Base-by-base conservation (phyloP, 2,329 filamentous ascomycete species). In the Aschersonia sp. region DNA sequence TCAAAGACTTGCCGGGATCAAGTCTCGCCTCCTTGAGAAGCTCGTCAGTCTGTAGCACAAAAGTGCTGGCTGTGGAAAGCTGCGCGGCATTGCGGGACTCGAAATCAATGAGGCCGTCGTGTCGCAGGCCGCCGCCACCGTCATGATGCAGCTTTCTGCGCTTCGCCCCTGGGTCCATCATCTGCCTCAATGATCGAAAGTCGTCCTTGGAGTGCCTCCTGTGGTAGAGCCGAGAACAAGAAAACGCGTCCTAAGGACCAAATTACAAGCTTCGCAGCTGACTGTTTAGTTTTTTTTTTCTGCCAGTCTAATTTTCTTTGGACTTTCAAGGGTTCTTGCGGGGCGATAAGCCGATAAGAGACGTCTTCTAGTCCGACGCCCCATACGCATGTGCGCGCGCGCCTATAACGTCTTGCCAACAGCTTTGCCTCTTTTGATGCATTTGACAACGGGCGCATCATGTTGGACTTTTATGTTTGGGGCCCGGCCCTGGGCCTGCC, bases 401-500 rank as follows among this genome's bases (percentile, higher is more conserved):
- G 22, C 22, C 22, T 22, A 22, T 4, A 22, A 22, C 22, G 22
- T 4, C 22, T 22, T 22, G 22, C 22, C 22, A 14, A 14, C 14
- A 14, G 14, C 14, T 14, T 22, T 22, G 22, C 22, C 22, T 22
- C 22, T 22, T 22, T 22, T 22, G 22, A 2, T 22, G 22, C 22
- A 22, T 22, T 22, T 22, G 22, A 22, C 22, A 22, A 22, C 22
- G 22, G 22, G 22, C 22, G 22, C 22, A 22, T 22, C 45, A 67
- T 67, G 64, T 53, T 67, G 45, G 78, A 90, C 67, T 77, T 98
- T 51, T 85, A 95, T 66, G 76, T 95, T 59, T 94, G 89, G 83
- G 89, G 89, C 45, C 82, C 87, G 47, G 89, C 86, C 41, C 94
- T 95, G 63, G 81, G 81, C 41, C 77, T 96, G 43, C 83, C 90